Conservation (phyloP, 345 rosid genomes). For the Gossypium turneri region DNA sequence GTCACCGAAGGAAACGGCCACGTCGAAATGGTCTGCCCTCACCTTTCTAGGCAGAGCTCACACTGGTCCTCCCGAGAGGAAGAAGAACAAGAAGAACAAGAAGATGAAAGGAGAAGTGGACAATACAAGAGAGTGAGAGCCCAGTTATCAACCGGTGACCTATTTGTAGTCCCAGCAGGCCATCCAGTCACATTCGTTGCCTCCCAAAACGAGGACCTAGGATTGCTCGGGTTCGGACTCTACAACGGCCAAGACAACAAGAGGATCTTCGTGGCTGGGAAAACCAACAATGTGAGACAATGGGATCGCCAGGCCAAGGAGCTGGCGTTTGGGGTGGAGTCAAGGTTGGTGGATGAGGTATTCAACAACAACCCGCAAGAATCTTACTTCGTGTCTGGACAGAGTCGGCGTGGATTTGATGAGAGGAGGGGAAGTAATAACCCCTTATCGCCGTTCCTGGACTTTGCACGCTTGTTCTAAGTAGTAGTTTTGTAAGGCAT, state of each 20-base stretch:
- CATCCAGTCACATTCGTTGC: constrained; percentile 8
- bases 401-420: background rate
- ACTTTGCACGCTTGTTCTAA: constrained; percentile 10
- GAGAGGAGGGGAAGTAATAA: background rate
- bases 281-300: background rate
- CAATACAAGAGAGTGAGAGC: background rate
- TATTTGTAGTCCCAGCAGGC: constrained; percentile 3
- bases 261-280: constrained; percentile 13
- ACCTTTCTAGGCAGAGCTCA: background rate
- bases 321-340: background rate
- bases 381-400: constrained; percentile 5
- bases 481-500: background rate
- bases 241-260: background rate
- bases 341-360: background rate
- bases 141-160: background rate
- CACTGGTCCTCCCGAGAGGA: too few species aligned
- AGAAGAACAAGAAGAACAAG: background rate
- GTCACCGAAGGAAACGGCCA: background rate
- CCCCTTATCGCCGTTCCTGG: background rate
- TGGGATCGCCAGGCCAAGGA: constrained; percentile 12
- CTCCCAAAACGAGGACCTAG: background rate
- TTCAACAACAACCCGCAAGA: background rate
- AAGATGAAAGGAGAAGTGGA: background rate
- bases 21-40: constrained; percentile 11
- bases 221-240: background rate